Evolutionary conservation across 257 asterid species (phyloP), one percentile per base, ranked within the genome.

Genomic region (Nicotiana attenuata): DNA sequence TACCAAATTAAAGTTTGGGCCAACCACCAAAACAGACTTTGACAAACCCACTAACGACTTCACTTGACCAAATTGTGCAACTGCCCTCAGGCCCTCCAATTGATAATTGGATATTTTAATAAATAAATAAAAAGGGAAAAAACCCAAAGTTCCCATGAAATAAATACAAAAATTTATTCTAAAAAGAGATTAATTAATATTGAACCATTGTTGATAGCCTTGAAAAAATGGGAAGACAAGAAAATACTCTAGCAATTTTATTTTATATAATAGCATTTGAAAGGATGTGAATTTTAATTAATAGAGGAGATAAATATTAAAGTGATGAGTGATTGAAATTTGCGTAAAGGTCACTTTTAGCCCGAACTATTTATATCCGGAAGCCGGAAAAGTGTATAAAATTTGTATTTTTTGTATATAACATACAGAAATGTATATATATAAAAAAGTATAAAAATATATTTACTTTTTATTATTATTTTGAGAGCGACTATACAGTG

Each of bases 1-100:
- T 50, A 50, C 79, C 79, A 75, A 75, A 50, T 14, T 50, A 75
- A 75, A 24, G 63, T 50, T 47, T 15, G 79, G 79, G 63, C 26
- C 79, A 75, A 75, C 79, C 63, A 75, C 79, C 79, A 50, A 75
- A 75, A 75, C 10, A 50, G 63, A 75, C 79, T 75, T 75, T 75
- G 79, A 75, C 79, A 50, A 7, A 50, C 2, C 45, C 63, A 75
- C n/a, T 75, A 75, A 50, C 63, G 79, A 75, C 63, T 73, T 73
- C 79, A 50, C 79, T 50, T 75, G 79, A 75, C 79, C 63, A 75
- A 75, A 73, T 73, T 73, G 24, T 47, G 11, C 79, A 47, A 73
- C 60, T 73, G 53, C 41, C 24, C 61, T 47, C 28, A 73, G 63
- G 63, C 22, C 1, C 63, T 56, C 24, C 63, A 17, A 17, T 56